A percentile compares a stretch with the other conserved stretches of the same genome.
Evolutionary conservation across 2,329 filamentous ascomycete species (phyloP).

Genomic region (Anthostomella pinea): DNA sequence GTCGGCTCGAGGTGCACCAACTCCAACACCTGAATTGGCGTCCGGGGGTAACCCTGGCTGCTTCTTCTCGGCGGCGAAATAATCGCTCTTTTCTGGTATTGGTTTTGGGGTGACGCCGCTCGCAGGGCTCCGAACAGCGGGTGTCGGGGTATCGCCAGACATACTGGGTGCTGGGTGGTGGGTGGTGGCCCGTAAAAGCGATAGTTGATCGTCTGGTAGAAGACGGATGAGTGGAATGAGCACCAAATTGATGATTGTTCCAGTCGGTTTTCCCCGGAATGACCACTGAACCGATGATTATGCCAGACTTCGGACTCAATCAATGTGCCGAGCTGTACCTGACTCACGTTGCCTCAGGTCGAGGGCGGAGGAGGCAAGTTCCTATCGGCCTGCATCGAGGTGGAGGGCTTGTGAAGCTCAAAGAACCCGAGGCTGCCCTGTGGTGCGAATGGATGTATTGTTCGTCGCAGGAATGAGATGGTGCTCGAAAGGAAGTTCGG

Average conservation of each 20-base stretch:
- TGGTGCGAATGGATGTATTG: too few relatives aligned
- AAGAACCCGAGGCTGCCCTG: too few relatives aligned
- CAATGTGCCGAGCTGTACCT: slow-evolving; percentile 29
- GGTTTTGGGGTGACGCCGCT: slow-evolving; percentile 29
- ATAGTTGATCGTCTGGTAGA: too few relatives aligned
- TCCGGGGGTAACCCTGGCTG: too few relatives aligned
- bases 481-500: too few relatives aligned
- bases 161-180: slow-evolving; percentile 26
- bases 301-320: too few relatives aligned
- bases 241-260: too few relatives aligned
- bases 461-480: too few relatives aligned
- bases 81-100: slow-evolving; percentile 23
- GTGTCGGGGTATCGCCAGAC: slow-evolving; percentile 22
- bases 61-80: slow-evolving; percentile 26
- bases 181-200: too few relatives aligned
- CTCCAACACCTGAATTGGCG: too few relatives aligned
- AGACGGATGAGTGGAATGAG: slow-evolving; percentile 8
- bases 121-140: slow-evolving; percentile 24
- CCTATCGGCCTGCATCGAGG: slow-evolving; percentile 36
- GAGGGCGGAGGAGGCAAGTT: slow-evolving; percentile 43
- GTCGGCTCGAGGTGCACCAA: slow-evolving; percentile 11
- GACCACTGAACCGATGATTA: too few relatives aligned
- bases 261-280: too few relatives aligned
- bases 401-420: slow-evolving; percentile 8
- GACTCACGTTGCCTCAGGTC: slow-evolving; percentile 39